Percentiles rank a stretch among this genome's conserved stretches.
phyloP scores from a whole-genome alignment of 1,284 basidiomycete genomes.

The Trichosporon asahii region DNA sequence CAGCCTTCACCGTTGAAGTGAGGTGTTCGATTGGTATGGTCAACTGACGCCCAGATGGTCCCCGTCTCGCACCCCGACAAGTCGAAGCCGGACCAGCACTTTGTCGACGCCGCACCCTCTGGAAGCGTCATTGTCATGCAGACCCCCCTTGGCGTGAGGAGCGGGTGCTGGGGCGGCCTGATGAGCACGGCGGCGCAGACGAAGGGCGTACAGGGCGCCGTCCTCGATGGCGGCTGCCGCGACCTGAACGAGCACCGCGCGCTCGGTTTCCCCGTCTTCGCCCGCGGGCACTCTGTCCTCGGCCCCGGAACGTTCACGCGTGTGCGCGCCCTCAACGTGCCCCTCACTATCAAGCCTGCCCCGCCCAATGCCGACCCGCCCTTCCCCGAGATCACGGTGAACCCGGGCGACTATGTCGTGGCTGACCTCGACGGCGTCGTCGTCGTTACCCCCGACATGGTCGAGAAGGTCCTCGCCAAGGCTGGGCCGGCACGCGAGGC shows the following conservation, averaged over 20 bases:
- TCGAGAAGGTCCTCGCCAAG: slow-evolving; percentile 61
- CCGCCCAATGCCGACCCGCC: slow-evolving; percentile 19
- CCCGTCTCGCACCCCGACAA: slow-evolving; percentile 60
- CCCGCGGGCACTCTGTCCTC: slow-evolving; percentile 52
- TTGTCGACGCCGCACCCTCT: slow-evolving; percentile 72
- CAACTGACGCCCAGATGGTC: slow-evolving; percentile 60
- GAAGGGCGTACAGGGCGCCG: slow-evolving; percentile 48
- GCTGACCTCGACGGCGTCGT: slow-evolving; percentile 90
- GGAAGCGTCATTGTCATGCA: slow-evolving; percentile 72
- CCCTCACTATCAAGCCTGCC: slow-evolving; percentile 60
- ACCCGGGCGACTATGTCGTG: slow-evolving; percentile 77
- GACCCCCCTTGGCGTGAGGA: slow-evolving; percentile 59
- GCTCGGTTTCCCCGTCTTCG: slow-evolving; percentile 47
- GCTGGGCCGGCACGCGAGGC: slow-evolving; percentile 63
- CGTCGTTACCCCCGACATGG: slow-evolving; percentile 63
- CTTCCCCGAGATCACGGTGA: slow-evolving; percentile 58
- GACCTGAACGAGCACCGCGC: slow-evolving; percentile 53
- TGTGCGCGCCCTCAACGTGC: slow-evolving; percentile 71
- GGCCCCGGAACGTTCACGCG: slow-evolving; percentile 86
- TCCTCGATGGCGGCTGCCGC: slow-evolving; percentile 54
- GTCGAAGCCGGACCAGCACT: slow-evolving; percentile 69
- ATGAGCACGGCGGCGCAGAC: slow-evolving; percentile 54
- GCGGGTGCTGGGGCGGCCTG: slow-evolving; percentile 51
- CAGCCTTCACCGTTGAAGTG: slow-evolving; percentile 80
- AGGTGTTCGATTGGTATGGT: background rate